A percentile compares a stretch with the other conserved stretches of the same genome.
Evolutionary conservation across 164 flowering plant species (phyloP).

Genomic region (Stephania japonica): DNA sequence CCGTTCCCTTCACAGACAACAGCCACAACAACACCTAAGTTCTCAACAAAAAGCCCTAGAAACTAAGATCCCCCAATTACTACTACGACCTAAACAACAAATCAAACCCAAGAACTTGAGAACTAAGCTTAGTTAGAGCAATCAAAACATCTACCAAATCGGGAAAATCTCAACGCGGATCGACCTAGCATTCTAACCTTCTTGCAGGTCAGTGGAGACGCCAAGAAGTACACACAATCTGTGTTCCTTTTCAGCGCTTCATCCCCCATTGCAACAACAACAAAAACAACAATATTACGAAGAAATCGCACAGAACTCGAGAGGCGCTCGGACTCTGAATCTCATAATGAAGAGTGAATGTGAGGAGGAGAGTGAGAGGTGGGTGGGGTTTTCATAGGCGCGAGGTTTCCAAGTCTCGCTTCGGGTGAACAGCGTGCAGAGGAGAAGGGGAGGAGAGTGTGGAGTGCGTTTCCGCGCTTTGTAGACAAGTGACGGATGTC

Average conservation of each 20-base stretch:
- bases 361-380: conserved; percentile 9
- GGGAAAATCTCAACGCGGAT: background rate
- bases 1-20: background rate
- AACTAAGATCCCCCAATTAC: conserved; percentile 7
- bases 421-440: background rate
- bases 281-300: background rate
- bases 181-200: conserved; percentile 34
- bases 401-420: conserved; percentile 4
- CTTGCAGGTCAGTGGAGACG: conserved; percentile 92
- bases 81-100: background rate
- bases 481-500: background rate
- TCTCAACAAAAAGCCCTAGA: conserved; percentile 4
- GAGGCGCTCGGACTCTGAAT: conserved; percentile 4
- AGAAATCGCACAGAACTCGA: background rate
- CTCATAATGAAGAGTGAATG: too few relatives aligned
- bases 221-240: conserved; percentile 80
- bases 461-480: background rate
- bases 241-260: conserved; percentile 53
- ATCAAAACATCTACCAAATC: background rate
- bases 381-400: conserved; percentile 4
- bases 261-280: conserved; percentile 39
- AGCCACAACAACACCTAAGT: background rate
- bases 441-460: background rate
- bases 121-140: background rate
- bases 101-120: background rate